Evolutionary conservation across 208 protist species (phyloP).

Genomic region (Angomonas deanei): DNA sequence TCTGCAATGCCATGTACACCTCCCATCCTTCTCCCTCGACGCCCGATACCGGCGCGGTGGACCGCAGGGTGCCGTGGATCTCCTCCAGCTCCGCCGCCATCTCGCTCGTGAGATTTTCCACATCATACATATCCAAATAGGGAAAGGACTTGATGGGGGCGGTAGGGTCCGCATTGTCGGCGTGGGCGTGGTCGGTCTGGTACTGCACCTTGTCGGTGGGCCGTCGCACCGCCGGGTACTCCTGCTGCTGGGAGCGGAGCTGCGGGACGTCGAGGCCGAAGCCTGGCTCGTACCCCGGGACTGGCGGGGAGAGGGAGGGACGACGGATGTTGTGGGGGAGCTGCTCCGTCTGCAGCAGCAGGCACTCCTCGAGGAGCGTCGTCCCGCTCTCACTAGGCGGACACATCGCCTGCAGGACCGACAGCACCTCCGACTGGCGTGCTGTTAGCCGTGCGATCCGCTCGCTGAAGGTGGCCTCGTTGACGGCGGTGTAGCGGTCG

Average conservation of each 20-base stretch:
- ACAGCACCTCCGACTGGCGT: constrained; percentile 70
- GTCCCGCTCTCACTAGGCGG: not conserved
- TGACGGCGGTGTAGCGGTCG: constrained; percentile 59
- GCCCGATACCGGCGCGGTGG: constrained; percentile 63
- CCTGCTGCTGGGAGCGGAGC: constrained; percentile 58
- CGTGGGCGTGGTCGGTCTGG: not conserved
- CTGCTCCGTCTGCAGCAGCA: constrained; percentile 72
- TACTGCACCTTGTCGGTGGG: constrained; percentile 58
- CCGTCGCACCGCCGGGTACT: constrained; percentile 63
- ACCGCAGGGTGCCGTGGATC: constrained; percentile 57
- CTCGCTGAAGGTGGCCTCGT: constrained; percentile 39
- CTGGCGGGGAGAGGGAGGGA: constrained; percentile 71
- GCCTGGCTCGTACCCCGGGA: constrained; percentile 77
- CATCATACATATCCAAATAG: constrained; percentile 46
- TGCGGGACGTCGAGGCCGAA: constrained; percentile 85
- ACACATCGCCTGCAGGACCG: constrained; percentile 40
- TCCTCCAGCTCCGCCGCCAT: constrained; percentile 35
- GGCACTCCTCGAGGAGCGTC: constrained; percentile 46
- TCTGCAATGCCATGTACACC: constrained; percentile 75
- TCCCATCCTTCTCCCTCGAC: constrained; percentile 84
- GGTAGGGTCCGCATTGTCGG: not conserved
- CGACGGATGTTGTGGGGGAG: constrained; percentile 57
- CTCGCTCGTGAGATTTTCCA: constrained; percentile 50
- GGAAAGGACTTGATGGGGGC: constrained; percentile 34
- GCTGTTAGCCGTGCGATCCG: constrained; percentile 36